Conservation (phyloP, 1,284 basidiomycete species). For the Paramarasmius palmivorus region DNA sequence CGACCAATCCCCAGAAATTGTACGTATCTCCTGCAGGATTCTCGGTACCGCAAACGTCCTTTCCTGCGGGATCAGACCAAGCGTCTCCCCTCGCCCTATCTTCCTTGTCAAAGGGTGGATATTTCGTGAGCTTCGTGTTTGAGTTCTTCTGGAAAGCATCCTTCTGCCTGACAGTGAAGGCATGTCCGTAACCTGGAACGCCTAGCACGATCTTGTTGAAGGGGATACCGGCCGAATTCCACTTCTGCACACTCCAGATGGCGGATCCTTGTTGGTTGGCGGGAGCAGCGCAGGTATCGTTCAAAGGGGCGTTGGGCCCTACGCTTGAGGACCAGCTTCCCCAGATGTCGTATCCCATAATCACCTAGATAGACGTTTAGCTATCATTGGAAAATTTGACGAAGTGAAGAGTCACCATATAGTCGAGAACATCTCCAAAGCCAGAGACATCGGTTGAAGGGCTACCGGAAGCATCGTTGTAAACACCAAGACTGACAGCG, state of each 20-base stretch:
- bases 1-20: conserved; percentile 50
- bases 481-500: conserved; percentile 58
- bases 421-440: conserved; percentile 22
- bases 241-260: conserved; percentile 60
- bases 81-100: neutral
- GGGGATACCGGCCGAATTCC: neutral
- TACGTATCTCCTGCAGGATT: conserved; percentile 25
- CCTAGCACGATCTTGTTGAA: conserved; percentile 1
- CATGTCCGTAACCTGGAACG: conserved; percentile 5
- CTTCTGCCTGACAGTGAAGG: neutral
- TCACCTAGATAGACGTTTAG: too few species aligned
- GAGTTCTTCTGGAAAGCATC: conserved; percentile 1
- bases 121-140: neutral
- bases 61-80: neutral
- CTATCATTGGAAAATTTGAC: too few species aligned
- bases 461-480: conserved; percentile 47
- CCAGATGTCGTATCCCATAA: conserved; percentile 13
- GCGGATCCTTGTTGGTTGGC: conserved; percentile 71
- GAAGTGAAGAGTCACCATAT: too few species aligned
- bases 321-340: conserved; percentile 33
- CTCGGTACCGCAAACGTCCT: neutral
- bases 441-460: conserved; percentile 56
- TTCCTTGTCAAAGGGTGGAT: neutral
- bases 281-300: conserved; percentile 69
- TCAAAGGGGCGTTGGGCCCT: conserved; percentile 85